phyloP scores from a whole-genome alignment of 768 basidiomycete species.

The Pleurotus giganteus region DNA sequence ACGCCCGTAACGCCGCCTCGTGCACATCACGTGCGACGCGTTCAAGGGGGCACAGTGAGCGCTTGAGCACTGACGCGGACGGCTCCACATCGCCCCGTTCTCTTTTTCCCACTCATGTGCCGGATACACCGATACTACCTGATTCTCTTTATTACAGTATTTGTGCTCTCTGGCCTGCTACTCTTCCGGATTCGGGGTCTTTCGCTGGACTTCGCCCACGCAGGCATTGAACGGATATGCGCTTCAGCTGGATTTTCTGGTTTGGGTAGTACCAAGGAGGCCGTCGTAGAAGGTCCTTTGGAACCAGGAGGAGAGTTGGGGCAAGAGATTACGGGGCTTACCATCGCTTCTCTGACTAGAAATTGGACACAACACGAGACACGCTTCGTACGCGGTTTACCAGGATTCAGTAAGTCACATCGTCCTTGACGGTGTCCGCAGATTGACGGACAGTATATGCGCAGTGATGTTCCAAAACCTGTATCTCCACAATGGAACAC shows the following conservation, averaged over 20 bases:
- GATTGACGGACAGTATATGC: not conserved
- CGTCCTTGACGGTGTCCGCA: not conserved
- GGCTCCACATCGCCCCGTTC: not conserved
- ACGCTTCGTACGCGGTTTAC: not conserved
- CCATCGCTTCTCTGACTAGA: not conserved
- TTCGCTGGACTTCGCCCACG: not conserved
- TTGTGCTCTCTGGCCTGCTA: not conserved
- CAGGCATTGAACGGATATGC: not conserved
- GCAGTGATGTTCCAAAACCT: conserved; percentile 11
- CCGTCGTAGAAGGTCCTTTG: not conserved
- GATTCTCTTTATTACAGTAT: not conserved
- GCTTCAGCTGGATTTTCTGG: not conserved
- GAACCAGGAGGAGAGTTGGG: not conserved
- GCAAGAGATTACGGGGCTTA: not conserved
- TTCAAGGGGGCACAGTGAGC: too few relatives aligned
- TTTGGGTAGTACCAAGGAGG: not conserved
- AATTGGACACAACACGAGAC: conserved; percentile 5
- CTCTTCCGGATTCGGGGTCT: not conserved
- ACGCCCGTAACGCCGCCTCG: too few relatives aligned
- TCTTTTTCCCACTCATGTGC: not conserved
- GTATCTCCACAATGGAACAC: conserved; percentile 5
- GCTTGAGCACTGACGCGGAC: too few relatives aligned
- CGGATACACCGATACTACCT: not conserved
- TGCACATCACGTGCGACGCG: too few relatives aligned
- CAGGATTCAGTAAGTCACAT: conserved; percentile 4